phyloP scores from a whole-genome alignment of 2,329 filamentous ascomycete genomes.

The Claviceps paspali region DNA sequence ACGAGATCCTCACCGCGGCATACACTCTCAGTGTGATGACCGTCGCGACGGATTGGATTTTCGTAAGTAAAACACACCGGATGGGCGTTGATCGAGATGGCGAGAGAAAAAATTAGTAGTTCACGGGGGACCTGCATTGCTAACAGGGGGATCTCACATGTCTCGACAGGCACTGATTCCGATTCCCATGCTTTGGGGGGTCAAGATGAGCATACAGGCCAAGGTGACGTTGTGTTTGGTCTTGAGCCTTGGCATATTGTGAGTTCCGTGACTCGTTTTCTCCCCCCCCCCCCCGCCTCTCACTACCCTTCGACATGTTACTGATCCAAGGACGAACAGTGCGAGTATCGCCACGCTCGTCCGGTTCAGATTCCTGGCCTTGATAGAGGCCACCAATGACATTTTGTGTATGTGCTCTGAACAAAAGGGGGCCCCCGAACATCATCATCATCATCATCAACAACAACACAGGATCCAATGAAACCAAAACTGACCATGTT shows the following conservation, averaged over 20 bases:
- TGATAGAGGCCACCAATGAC: constrained; percentile 28
- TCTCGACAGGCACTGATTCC: constrained; percentile 32
- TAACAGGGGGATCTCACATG: too few relatives aligned
- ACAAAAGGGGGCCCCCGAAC: too few relatives aligned
- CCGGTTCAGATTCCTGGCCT: constrained; percentile 31
- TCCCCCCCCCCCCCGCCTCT: too few relatives aligned
- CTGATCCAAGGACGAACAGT: too few relatives aligned
- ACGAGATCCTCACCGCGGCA: constrained; percentile 30
- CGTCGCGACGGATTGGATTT: constrained; percentile 38
- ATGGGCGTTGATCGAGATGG: too few relatives aligned
- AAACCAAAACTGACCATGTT: too few relatives aligned
- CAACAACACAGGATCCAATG: too few relatives aligned
- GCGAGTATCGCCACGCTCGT: constrained; percentile 40
- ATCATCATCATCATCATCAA: too few relatives aligned
- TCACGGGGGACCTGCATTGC: too few relatives aligned
- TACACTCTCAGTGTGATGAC: constrained; percentile 37
- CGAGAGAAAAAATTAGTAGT: too few relatives aligned
- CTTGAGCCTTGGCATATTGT: constrained; percentile 33
- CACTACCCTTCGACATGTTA: too few relatives aligned
- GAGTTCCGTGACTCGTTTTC: constrained; percentile 8
- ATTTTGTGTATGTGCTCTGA: constrained; percentile 28
- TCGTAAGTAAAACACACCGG: too few relatives aligned
- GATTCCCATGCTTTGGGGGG: constrained; percentile 38
- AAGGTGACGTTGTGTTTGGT: constrained; percentile 36
- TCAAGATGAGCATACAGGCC: constrained; percentile 36